A percentile compares a stretch with the other conserved stretches of the same genome.
These are phyloP conservation scores for Podospora appendiculata DNA, from an alignment of 495 filamentous ascomycete genomes.

Conservation along the genomic window DNA sequence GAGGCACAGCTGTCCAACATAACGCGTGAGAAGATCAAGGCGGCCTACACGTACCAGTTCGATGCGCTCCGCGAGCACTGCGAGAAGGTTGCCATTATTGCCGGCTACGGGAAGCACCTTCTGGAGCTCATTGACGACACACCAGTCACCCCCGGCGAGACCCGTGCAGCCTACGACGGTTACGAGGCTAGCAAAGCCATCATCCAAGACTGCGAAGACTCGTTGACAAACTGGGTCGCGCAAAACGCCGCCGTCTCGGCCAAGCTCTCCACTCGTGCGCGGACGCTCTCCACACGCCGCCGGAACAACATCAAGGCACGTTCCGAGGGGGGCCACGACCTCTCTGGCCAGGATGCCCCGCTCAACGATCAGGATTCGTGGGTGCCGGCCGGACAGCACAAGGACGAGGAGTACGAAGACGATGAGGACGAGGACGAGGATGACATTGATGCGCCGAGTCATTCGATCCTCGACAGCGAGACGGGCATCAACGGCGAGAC, in stretches of 20 bases:
- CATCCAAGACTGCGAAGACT: conserved; percentile 97
- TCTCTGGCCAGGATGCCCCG: conserved; percentile 77
- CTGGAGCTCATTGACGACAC: conserved; percentile 93
- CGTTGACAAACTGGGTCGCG: conserved; percentile 92
- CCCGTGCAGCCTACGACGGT: conserved; percentile 90
- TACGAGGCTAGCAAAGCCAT: conserved; percentile 98
- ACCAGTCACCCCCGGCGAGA: conserved; percentile 94
- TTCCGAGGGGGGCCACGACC: conserved; percentile 46
- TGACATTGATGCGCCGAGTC: conserved; percentile 37
- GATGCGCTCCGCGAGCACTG: conserved; percentile 96
- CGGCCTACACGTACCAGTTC: conserved; percentile 96
- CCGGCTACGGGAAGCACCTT: conserved; percentile 93
- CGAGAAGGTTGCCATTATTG: conserved; percentile 97
- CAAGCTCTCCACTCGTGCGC: conserved; percentile 75
- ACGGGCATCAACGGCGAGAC: conserved; percentile 37
- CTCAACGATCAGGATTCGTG: conserved; percentile 82
- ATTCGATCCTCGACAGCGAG: conserved; percentile 36
- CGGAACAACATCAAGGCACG: conserved; percentile 59
- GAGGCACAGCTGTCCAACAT: conserved; percentile 98
- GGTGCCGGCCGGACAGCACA: conserved; percentile 77
- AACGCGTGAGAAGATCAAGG: conserved; percentile 97
- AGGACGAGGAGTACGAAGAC: conserved; percentile 44
- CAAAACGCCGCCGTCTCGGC: conserved; percentile 82
- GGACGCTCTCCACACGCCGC: conserved; percentile 78
- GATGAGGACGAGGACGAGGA: conserved; percentile 46